Conservation (phyloP, 73 alveolate species). For the Blepharisma japonicum region DNA sequence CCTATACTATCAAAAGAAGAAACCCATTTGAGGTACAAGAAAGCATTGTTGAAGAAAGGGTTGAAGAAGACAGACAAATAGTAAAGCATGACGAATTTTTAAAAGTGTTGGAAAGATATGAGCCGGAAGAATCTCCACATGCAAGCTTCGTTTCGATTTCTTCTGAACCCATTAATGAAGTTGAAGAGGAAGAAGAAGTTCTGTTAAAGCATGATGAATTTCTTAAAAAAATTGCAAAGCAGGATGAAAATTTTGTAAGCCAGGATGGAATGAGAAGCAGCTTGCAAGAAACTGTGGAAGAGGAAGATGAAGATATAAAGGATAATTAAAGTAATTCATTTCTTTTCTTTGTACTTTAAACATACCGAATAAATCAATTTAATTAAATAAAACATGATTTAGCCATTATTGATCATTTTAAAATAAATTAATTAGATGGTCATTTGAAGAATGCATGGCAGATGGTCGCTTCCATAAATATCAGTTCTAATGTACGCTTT, state of each 20-base stretch:
- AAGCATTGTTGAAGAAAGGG: conserved; percentile 11
- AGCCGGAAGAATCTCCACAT: not conserved
- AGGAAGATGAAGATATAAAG: conserved; percentile 10
- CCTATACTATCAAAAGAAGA: not conserved
- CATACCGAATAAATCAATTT: too few relatives aligned
- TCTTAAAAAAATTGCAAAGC: not conserved
- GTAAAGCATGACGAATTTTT: not conserved
- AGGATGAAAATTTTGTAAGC: not conserved
- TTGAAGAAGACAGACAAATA: conserved; percentile 12
- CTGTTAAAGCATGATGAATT: conserved; percentile 23
- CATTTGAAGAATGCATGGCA: conserved; percentile 46
- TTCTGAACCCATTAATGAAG: conserved; percentile 1
- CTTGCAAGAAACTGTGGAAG: conserved; percentile 21
- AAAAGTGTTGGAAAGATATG: not conserved
- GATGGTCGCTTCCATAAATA: conserved; percentile 79
- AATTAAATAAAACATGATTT: too few relatives aligned
- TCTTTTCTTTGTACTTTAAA: too few relatives aligned
- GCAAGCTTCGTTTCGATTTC: conserved; percentile 4
- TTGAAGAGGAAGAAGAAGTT: conserved; percentile 6
- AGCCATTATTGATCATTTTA: too few relatives aligned
- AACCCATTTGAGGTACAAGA: not conserved
- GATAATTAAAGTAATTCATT: too few relatives aligned
- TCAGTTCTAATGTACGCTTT: conserved; percentile 59
- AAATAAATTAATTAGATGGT: too few relatives aligned
- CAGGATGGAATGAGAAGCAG: conserved; percentile 5